phyloP scores from a whole-genome alignment of 768 basidiomycete species.

The Leccinum disarticulatum region DNA sequence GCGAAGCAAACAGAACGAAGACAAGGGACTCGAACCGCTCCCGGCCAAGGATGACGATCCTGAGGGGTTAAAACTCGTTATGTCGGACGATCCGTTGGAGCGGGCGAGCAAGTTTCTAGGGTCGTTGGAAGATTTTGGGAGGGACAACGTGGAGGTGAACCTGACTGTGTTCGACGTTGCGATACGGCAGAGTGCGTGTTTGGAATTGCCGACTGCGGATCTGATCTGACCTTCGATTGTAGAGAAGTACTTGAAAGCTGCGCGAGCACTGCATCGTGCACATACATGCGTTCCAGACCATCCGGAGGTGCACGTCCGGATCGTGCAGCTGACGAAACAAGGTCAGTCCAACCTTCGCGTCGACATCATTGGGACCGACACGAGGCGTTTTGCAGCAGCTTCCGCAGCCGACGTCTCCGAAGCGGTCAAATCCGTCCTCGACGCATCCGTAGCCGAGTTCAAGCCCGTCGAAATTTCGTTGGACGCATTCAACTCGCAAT shows the following conservation, averaged over 20 bases:
- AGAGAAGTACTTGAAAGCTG: conserved; percentile 84
- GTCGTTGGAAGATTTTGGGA: conserved; percentile 56
- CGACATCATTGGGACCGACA: neutral
- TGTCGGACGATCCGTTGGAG: conserved; percentile 64
- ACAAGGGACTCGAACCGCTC: conserved; percentile 65
- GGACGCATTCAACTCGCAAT: conserved; percentile 74
- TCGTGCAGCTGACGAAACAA: conserved; percentile 59
- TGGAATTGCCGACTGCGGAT: neutral
- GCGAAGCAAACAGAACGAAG: conserved; percentile 46
- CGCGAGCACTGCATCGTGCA: conserved; percentile 62
- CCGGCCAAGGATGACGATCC: conserved; percentile 78
- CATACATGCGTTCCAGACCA: conserved; percentile 50
- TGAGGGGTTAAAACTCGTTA: conserved; percentile 70
- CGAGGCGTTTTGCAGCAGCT: conserved; percentile 39
- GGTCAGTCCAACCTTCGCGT: conserved; percentile 36
- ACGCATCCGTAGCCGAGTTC: conserved; percentile 46
- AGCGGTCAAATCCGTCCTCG: conserved; percentile 50
- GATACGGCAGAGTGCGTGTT: conserved; percentile 69
- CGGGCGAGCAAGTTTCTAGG: conserved; percentile 69
- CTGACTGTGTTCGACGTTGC: conserved; percentile 77
- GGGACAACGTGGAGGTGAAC: conserved; percentile 67
- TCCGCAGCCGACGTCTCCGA: conserved; percentile 44
- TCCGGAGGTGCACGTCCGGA: conserved; percentile 70
- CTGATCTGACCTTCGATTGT: neutral
- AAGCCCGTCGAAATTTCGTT: conserved; percentile 57